Evolutionary conservation across 1,284 basidiomycete species (phyloP), one percentile per base, ranked within the genome.

Genomic region (Moesziomyces parantarcticus): DNA sequence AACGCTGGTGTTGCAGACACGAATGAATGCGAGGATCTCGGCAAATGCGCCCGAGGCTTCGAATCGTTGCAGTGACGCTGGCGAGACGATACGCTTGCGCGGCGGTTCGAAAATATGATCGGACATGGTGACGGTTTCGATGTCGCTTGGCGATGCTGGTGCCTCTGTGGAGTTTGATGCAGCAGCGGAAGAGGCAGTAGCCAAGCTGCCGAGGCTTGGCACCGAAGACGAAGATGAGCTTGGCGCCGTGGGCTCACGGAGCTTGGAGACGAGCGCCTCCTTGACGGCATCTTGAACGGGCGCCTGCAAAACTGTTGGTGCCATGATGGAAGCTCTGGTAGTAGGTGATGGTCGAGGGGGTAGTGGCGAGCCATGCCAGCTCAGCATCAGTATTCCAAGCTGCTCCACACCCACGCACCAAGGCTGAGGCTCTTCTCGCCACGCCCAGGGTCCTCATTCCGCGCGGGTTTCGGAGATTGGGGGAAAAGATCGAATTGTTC

Each of bases 51-150:
- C 83, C 0, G 92, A 94, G 4, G 86, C 77, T 79, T 94, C 89
- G 83, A 97, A 99, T n/a, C 89, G 89, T 36, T 89, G 87, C 0
- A 98, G 88, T 75, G 97, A 94, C 10, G 87, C 88, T 41, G 88
- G 89, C 0, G 91, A 89, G 20, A 99, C 85, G 75, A 99, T 94
- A 21, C 87, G 87, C 86, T 97, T 98, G 26, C 79, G 82, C 0
- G 87, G 87, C 42, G 60, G 65, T 32, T 58, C 50, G 34, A 73
- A 73, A 20, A 47, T 42, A 14, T 68, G 58, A 2, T 55, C n/a
- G 9, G 53, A 42, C 43, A 68, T 36, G 3, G 57, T 48, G 2
- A 58, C 39, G 16, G 45, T 58, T 7, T 48, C 40, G 47, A 73
- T 64, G 21, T 58, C 56, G 0, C 32, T 34, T n/a, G 58, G 50